A percentile compares a stretch with the other conserved stretches of the same genome.
Evolutionary conservation across 2,329 filamentous ascomycete genomes (phyloP).

Genomic region (Xylariaceae sp.): DNA sequence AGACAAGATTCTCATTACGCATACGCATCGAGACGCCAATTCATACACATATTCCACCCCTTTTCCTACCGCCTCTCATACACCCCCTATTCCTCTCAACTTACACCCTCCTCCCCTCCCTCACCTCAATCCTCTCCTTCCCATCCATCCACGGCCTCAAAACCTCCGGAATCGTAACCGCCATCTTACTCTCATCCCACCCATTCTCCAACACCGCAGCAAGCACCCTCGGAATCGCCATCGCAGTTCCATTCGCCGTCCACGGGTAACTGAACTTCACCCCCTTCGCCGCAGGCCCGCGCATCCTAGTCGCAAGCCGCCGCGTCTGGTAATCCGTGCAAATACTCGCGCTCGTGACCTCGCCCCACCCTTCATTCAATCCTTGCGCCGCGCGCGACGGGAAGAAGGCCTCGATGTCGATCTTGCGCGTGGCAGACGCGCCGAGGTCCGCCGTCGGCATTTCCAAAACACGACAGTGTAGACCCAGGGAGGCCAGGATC

Average conservation of each 20-base stretch:
- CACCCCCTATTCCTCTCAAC: neutral
- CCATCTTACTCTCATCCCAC: constrained; percentile 66
- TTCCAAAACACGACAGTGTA: constrained; percentile 84
- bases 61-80: neutral
- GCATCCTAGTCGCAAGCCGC: constrained; percentile 70
- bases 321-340: constrained; percentile 94
- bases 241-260: constrained; percentile 89
- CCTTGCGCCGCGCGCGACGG: constrained; percentile 59
- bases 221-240: constrained; percentile 84
- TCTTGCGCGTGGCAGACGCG: constrained; percentile 78
- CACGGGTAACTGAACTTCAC: constrained; percentile 64
- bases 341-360: constrained; percentile 83
- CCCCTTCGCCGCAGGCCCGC: constrained; percentile 38
- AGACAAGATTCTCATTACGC: too few species aligned
- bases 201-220: constrained; percentile 87
- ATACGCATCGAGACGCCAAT: too few species aligned
- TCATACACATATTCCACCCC: neutral
- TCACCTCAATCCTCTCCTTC: constrained; percentile 55
- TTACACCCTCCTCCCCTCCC: constrained; percentile 17
- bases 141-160: constrained; percentile 82
- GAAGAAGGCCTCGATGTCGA: constrained; percentile 93
- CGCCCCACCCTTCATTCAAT: constrained; percentile 72
- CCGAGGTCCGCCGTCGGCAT: constrained; percentile 89
- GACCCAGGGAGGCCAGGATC: constrained; percentile 68
- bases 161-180: constrained; percentile 71